Evolutionary conservation across 768 basidiomycete species (phyloP).

Genomic region (Lactarius sanguifluus): DNA sequence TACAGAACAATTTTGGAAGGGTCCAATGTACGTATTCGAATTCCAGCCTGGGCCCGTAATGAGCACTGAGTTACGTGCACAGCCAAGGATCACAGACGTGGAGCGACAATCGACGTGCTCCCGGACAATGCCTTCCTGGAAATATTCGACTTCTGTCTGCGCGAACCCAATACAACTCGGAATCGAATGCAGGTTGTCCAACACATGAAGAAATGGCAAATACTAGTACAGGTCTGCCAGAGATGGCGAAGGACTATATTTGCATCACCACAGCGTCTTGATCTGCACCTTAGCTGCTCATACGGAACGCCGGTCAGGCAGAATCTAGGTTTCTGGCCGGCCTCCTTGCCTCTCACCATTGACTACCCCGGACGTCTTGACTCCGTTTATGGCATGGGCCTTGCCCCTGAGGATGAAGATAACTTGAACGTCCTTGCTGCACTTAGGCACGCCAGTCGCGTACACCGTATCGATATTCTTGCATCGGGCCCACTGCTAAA

Average conservation of each 20-base stretch:
- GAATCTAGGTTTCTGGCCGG: background rate
- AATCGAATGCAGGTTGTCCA: too few species aligned
- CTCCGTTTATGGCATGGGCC: too few species aligned
- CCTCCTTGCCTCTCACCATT: background rate
- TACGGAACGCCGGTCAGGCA: background rate
- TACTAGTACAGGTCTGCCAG: too few species aligned
- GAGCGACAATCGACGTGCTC: background rate
- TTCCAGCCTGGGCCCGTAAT: background rate
- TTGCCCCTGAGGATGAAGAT: background rate
- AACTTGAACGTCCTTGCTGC: background rate
- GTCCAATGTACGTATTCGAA: background rate
- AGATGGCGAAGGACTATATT: background rate
- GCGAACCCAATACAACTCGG: background rate
- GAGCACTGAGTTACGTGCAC: background rate
- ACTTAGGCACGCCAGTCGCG: background rate
- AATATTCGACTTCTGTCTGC: background rate
- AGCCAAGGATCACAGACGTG: background rate
- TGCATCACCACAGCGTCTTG: background rate
- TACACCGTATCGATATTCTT: background rate
- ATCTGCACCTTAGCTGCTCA: background rate
- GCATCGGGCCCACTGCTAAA: background rate
- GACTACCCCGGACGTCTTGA: background rate
- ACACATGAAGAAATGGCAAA: too few species aligned
- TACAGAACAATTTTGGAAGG: background rate
- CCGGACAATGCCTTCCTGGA: background rate